Evolutionary conservation across 164 flowering plant species (phyloP), one percentile per base, ranked within the genome.

Genomic region (Chimonanthus praecox): DNA sequence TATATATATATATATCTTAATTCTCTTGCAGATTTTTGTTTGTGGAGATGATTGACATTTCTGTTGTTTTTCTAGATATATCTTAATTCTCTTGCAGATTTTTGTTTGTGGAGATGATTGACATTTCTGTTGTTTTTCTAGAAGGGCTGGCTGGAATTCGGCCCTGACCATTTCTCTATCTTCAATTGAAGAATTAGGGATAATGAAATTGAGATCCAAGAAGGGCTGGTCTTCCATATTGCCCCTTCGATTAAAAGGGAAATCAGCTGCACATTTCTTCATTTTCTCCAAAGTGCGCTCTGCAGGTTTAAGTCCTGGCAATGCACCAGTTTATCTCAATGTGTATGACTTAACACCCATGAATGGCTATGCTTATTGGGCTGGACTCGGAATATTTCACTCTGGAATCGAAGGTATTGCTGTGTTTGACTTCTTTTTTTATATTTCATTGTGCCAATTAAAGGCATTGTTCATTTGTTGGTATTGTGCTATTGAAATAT

Each of bases 331-430:
- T 61, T 90, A 90, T 84, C 94, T 95, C 69, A 95, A 95, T 77
- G 97, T 95, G 8, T 95, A 95, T 82, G 99, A 93, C 83, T 82
- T 95, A 79, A 93, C 99, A 46, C 94, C 98, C 33, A 86, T 92
- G 87, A 95, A 95, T 82, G 92, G 94, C 70, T 95, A 93, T 78
- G 80, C 87, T 58, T 90, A 93, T 51, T 95, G 99, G 99, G 97
- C 92, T 50, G 99, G 99, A 71, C 82, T 95, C 46, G 99, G 99
- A 3, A 87, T 93, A 72, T 95, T 87, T 83, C 99, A 95, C 82
- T 90, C 98, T 71, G 99, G 99, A 70, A 90, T 95, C 5, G 99
- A 95, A 92, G 99, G 99, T 93, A 82, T 8, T 45, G 61, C 18
- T 13, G 67, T 51, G 74, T 20, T 20, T 54, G 45, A 7, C 1